These are phyloP conservation scores for Beauveria medogensis DNA, from an alignment of 2,329 filamentous ascomycete genomes.

Conservation along the genomic window DNA sequence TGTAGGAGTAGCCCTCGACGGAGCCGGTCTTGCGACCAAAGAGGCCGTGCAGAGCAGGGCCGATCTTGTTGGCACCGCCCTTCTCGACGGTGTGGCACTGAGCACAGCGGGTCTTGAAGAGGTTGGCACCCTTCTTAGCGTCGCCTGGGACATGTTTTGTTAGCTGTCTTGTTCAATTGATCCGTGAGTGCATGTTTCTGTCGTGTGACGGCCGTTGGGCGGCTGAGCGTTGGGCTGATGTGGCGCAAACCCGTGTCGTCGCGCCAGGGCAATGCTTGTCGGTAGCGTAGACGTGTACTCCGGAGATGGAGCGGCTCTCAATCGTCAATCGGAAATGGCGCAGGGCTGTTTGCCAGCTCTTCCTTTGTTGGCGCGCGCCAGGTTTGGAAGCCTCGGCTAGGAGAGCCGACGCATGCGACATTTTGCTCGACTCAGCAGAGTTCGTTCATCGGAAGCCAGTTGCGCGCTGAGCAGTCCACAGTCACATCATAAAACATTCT, in stretches of 20 bases:
- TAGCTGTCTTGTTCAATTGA: slow-evolving; percentile 18
- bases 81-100: slow-evolving; percentile 96
- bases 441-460: background rate
- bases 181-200: background rate
- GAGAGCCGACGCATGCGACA: slow-evolving; percentile 4
- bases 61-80: slow-evolving; percentile 93
- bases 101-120: slow-evolving; percentile 98
- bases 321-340: background rate
- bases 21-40: slow-evolving; percentile 93
- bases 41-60: slow-evolving; percentile 91
- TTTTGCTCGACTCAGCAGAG: background rate
- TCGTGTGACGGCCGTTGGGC: background rate
- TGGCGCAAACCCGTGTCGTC: background rate
- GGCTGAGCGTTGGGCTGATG: background rate
- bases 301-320: background rate
- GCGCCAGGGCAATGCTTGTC: background rate
- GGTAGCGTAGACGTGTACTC: background rate
- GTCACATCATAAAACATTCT: background rate
- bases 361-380: background rate
- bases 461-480: background rate
- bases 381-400: background rate
- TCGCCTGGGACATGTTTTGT: slow-evolving; percentile 56
- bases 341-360: background rate
- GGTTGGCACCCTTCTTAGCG: slow-evolving; percentile 90
- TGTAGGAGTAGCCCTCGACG: slow-evolving; percentile 92